Base-by-base conservation (phyloP, 1,139 yeast species). In the Lodderomyces metapsilosis region DNA sequence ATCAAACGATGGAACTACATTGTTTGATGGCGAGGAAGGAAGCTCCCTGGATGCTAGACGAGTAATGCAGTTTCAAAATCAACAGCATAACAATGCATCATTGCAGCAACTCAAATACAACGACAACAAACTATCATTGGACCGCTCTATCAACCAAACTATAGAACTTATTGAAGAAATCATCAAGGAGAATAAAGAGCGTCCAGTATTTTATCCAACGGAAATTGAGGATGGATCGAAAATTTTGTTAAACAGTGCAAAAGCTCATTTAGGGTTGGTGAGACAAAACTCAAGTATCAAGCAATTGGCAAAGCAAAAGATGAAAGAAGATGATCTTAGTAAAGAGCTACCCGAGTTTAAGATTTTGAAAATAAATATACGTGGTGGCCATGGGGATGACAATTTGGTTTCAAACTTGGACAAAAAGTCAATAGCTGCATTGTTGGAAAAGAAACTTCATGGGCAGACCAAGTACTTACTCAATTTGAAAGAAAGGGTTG, bases 401-500 rank as follows among this genome's bases (percentile, higher is more conserved):
- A 72, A 77, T 48, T 60, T 80, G 18, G 66, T 79, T 10, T 64
- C 75, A 1, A 70, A 70, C 34, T 66, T 87, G 48, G 92, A 85
- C 55, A 80, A 82, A 50, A 58, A 76, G 23, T 78, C 92, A 1
- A 72, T 87, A 22, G 80, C 91, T 0, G 71, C 79, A 20, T 62
- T 88, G 21, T 61, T 88, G 34, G 88, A 82, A 45, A 81, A 80
- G 45, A 83, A 82, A 53, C 69, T 87, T 35, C 54, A 68, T 9
- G 83, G 78, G 39, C 78, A 85, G 18, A 65, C 79, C 16, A 80
- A 79, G 50, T 96, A 91, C 56, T 66, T 92, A 43, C 58, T 67
- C n/a, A 81, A 89, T 22, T 68, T 94, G 48, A 80, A 81, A 47
- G 94, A 84, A 39, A 76, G 99, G 52, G 84, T 94, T 22, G 95